These are phyloP conservation scores for Eucalyptus victrix DNA, from an alignment of 345 rosid species.

Conservation along the genomic window DNA sequence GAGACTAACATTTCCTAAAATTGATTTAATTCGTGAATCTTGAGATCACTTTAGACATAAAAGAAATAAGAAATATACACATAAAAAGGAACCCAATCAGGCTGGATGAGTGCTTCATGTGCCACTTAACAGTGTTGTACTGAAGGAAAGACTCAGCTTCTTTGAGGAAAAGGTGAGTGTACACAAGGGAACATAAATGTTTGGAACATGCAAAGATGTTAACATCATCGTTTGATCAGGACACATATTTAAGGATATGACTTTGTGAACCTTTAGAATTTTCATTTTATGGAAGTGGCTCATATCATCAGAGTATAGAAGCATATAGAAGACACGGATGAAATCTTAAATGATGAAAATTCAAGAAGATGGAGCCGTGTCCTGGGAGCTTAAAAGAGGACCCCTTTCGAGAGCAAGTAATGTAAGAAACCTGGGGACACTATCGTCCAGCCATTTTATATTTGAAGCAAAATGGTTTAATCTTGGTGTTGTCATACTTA, in stretches of 20 bases:
- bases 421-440: too few species aligned
- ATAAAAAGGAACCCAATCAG: not conserved
- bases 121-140: not conserved
- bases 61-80: not conserved
- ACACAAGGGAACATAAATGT: not conserved
- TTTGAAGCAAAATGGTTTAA: not conserved
- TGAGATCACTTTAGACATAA: not conserved
- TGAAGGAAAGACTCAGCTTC: not conserved
- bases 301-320: not conserved
- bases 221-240: not conserved
- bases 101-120: not conserved
- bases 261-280: not conserved
- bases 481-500: not conserved
- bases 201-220: not conserved
- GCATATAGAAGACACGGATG: not conserved
- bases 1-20: not conserved
- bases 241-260: not conserved
- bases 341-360: not conserved
- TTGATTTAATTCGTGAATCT: not conserved
- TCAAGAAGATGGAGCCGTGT: not conserved
- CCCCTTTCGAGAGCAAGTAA: too few species aligned
- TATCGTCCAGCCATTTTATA: not conserved
- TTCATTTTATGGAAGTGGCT: not conserved
- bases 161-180: not conserved
- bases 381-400: not conserved